These are phyloP conservation scores for Isochrysis galbana DNA, from an alignment of 78 protist species.

Conservation along the genomic window DNA sequence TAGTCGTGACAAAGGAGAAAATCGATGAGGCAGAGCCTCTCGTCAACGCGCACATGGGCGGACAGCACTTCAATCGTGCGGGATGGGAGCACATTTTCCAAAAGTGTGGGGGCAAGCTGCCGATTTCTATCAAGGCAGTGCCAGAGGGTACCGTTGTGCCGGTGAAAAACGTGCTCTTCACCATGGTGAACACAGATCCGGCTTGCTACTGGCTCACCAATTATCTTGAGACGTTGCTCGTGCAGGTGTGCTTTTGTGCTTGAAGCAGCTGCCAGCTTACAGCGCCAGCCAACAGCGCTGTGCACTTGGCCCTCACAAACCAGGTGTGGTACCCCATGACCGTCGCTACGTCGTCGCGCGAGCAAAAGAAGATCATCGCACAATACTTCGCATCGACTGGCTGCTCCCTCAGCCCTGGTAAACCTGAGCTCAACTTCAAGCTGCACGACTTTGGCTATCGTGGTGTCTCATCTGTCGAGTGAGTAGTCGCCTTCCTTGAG, in stretches of 20 bases:
- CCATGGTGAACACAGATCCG: constrained; percentile 44
- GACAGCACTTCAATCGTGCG: too few species aligned
- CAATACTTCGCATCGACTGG: neutral
- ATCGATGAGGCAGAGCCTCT: constrained; percentile 43
- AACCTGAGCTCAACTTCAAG: neutral
- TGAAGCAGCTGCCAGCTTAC: too few species aligned
- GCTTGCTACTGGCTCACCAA: constrained; percentile 42
- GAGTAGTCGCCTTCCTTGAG: too few species aligned
- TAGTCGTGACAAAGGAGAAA: constrained; percentile 19
- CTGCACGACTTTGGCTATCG: constrained; percentile 57
- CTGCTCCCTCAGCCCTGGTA: too few species aligned
- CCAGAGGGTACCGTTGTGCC: constrained; percentile 44
- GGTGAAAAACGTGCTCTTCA: neutral
- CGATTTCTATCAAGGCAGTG: constrained; percentile 48
- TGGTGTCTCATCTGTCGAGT: constrained; percentile 44
- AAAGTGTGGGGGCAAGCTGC: too few species aligned
- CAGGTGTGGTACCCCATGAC: constrained; percentile 62
- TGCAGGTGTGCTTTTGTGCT: too few species aligned
- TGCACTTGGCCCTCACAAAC: too few species aligned
- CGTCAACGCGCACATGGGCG: too few species aligned
- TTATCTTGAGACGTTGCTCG: constrained; percentile 58
- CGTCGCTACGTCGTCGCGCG: constrained; percentile 54
- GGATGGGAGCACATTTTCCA: too few species aligned
- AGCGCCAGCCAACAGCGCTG: too few species aligned
- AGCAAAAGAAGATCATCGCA: constrained; percentile 24